phyloP scores from a whole-genome alignment of 352 stramenopile species.

The Globisporangium carolinianum region DNA sequence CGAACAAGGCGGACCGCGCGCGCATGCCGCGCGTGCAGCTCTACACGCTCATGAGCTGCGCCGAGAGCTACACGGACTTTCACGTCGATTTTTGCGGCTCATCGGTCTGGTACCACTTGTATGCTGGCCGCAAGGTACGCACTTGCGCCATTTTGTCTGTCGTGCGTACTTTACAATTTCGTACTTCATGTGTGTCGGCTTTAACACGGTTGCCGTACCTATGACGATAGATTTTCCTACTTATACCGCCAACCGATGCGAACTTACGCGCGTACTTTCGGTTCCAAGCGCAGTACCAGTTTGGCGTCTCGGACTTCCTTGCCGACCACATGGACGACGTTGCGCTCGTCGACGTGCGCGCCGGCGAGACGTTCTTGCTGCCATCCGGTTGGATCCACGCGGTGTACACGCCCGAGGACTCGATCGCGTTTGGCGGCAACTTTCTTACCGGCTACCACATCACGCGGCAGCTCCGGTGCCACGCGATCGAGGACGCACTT shows the following conservation, averaged over 20 bases:
- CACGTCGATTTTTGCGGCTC: constrained; percentile 40
- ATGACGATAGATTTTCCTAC: constrained; percentile 23
- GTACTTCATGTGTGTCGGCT: not conserved
- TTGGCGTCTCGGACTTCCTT: constrained; percentile 19
- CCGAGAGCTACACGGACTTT: constrained; percentile 36
- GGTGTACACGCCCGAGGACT: constrained; percentile 33
- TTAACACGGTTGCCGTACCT: too few relatives aligned
- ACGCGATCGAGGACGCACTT: constrained; percentile 23
- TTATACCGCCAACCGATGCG: constrained; percentile 29
- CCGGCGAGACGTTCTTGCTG: constrained; percentile 33
- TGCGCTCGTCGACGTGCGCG: constrained; percentile 20
- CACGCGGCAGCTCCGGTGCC: constrained; percentile 22
- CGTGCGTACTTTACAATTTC: not conserved
- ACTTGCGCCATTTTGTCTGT: not conserved
- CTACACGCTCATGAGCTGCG: constrained; percentile 38
- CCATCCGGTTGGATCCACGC: constrained; percentile 42
- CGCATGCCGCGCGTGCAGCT: constrained; percentile 20
- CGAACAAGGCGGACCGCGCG: constrained; percentile 11
- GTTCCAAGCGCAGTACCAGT: constrained; percentile 21
- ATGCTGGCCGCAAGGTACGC: constrained; percentile 27
- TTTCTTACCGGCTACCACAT: constrained; percentile 38
- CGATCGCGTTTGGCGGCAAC: constrained; percentile 35
- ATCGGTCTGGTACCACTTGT: constrained; percentile 41
- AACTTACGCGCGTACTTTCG: constrained; percentile 24
- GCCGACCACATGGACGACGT: constrained; percentile 21